A percentile compares a stretch with the other conserved stretches of the same genome.
phyloP scores from a whole-genome alignment of 352 stramenopile species.

The Plasmopara viticola region DNA sequence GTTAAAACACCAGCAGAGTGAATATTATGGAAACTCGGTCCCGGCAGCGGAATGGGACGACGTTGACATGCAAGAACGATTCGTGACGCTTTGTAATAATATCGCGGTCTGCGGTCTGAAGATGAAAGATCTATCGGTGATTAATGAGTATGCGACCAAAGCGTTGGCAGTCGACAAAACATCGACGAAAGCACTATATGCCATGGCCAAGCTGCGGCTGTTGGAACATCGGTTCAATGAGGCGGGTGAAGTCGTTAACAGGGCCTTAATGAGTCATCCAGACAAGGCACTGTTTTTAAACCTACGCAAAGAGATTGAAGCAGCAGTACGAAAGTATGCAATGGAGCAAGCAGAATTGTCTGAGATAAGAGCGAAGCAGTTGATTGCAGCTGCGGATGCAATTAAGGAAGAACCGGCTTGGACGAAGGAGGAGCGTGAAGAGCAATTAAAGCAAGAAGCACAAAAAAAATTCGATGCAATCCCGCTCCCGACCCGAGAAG shows the following conservation, averaged over 20 bases:
- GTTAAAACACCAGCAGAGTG: constrained; percentile 31
- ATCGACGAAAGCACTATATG: constrained; percentile 65
- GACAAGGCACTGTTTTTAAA: constrained; percentile 45
- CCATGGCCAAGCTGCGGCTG: constrained; percentile 55
- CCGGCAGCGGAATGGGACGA: constrained; percentile 40
- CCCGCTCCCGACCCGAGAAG: constrained; percentile 47
- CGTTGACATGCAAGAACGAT: constrained; percentile 27
- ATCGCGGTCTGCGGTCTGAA: constrained; percentile 75
- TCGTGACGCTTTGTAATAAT: constrained; percentile 71
- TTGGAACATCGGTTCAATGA: constrained; percentile 55
- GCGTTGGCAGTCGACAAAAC: constrained; percentile 39
- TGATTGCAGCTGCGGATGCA: constrained; percentile 5
- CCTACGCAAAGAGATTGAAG: constrained; percentile 43
- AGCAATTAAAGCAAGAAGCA: constrained; percentile 30
- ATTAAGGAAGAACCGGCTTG: constrained; percentile 3
- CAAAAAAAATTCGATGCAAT: constrained; percentile 31
- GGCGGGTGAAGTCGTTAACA: constrained; percentile 30
- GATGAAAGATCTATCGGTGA: constrained; percentile 38
- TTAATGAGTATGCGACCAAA: constrained; percentile 54
- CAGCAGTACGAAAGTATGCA: constrained; percentile 21
- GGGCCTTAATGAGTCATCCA: constrained; percentile 32
- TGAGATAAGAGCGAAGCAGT: constrained; percentile 26
- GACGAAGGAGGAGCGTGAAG: constrained; percentile 35
- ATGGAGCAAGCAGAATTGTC: constrained; percentile 27
- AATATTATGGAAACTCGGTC: constrained; percentile 40